Percentiles rank a stretch among this genome's conserved stretches.
These are phyloP conservation scores for Talaromyces proteolyticus DNA, from an alignment of 495 filamentous ascomycete genomes.

Conservation along the genomic window DNA sequence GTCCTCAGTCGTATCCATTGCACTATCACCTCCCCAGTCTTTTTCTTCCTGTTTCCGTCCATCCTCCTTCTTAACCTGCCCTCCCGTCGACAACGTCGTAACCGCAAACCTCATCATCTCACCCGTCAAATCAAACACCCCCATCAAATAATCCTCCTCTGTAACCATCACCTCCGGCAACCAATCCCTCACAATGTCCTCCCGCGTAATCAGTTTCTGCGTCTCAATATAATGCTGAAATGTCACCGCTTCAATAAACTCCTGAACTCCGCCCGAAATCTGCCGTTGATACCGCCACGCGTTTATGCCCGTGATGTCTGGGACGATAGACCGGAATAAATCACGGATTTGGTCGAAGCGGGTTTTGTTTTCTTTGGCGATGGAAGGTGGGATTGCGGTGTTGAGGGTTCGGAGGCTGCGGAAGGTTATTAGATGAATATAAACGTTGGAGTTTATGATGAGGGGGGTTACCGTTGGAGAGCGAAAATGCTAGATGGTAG, in stretches of 20 bases:
- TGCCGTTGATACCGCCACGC: conserved; percentile 76
- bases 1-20: conserved; percentile 26
- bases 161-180: conserved; percentile 56
- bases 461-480: conserved; percentile 88
- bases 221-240: conserved; percentile 83
- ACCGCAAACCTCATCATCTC: conserved; percentile 97
- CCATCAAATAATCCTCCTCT: conserved; percentile 81
- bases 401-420: conserved; percentile 61
- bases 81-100: conserved; percentile 44
- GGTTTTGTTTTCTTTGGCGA: conserved; percentile 57
- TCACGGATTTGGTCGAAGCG: conserved; percentile 61
- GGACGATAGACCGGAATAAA: conserved; percentile 59
- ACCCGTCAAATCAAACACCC: conserved; percentile 86
- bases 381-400: conserved; percentile 54
- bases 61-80: conserved; percentile 6
- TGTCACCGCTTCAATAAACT: conserved; percentile 81
- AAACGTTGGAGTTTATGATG: not conserved
- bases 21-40: too few species aligned
- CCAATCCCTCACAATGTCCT: conserved; percentile 48
- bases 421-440: not conserved
- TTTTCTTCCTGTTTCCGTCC: conserved; percentile 6
- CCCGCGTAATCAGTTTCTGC: conserved; percentile 64
- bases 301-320: conserved; percentile 72
- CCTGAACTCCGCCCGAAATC: conserved; percentile 75
- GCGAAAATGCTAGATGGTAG: conserved; percentile 91